Percentiles rank a stretch among this genome's conserved stretches.
Evolutionary conservation across 768 basidiomycete genomes (phyloP).

Genomic region (Boletus reticuloceps): DNA sequence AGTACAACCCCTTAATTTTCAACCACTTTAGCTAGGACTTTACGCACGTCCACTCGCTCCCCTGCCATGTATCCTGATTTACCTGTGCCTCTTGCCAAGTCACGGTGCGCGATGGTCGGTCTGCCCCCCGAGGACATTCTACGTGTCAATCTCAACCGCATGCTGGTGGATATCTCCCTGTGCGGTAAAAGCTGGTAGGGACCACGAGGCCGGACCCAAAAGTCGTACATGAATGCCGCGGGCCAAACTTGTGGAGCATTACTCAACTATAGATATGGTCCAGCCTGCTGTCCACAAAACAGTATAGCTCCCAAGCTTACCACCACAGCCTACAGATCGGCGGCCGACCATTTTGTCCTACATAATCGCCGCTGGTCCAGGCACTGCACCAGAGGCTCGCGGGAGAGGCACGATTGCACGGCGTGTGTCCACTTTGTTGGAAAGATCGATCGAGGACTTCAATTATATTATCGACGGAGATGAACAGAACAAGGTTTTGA

Average conservation of each 20-base stretch:
- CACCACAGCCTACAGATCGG: not conserved
- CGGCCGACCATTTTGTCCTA: not conserved
- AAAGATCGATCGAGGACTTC: not conserved
- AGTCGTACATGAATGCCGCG: not conserved
- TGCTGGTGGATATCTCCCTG: too few relatives aligned
- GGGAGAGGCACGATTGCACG: constrained; percentile 3
- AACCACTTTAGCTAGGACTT: too few relatives aligned
- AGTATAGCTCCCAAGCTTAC: not conserved
- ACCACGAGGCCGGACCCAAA: not conserved
- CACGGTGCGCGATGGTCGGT: too few relatives aligned
- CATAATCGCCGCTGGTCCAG: not conserved
- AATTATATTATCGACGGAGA: not conserved
- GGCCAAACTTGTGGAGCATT: not conserved
- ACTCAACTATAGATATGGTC: not conserved
- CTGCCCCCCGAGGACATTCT: too few relatives aligned
- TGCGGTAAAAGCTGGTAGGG: too few relatives aligned
- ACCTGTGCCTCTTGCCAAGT: too few relatives aligned
- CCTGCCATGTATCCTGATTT: too few relatives aligned
- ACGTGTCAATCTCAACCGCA: too few relatives aligned
- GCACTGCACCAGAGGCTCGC: constrained; percentile 14
- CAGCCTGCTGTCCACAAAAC: not conserved
- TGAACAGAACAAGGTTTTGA: not conserved
- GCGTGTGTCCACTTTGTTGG: not conserved
- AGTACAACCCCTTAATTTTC: too few relatives aligned
- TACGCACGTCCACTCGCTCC: too few relatives aligned